A percentile compares a stretch with the other conserved stretches of the same genome.
Conservation (phyloP, 441 rosid genomes). For the Gossypium gossypioides region DNA sequence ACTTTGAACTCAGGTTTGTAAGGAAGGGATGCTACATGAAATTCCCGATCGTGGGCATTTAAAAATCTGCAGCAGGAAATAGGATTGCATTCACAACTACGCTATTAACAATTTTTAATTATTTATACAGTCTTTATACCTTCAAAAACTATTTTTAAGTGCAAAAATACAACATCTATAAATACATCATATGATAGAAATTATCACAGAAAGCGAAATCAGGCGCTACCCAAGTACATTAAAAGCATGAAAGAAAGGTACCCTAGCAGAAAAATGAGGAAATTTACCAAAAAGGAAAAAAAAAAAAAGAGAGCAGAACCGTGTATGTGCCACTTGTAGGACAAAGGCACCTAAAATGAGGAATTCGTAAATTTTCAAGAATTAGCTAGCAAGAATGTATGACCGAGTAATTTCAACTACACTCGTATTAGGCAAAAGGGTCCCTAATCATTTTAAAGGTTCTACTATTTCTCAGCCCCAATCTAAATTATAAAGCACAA, state of each 20-base stretch:
- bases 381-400: neutral
- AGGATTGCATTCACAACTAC: neutral
- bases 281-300: neutral
- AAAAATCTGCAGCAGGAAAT: conserved; percentile 46
- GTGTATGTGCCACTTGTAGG: neutral
- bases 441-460: neutral
- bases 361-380: neutral
- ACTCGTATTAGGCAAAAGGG: neutral
- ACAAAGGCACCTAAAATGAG: neutral
- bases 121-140: neutral
- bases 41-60: conserved; percentile 75
- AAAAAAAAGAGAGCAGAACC: neutral
- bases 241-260: neutral
- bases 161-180: neutral
- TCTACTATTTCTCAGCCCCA: neutral
- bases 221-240: neutral
- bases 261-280: neutral
- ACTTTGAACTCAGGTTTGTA: conserved; percentile 89
- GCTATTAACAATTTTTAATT: neutral
- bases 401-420: neutral
- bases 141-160: neutral
- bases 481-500: neutral
- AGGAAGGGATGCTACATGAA: conserved; percentile 83
- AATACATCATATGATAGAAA: neutral
- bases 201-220: neutral